Evolutionary conservation across 78 protist genomes (phyloP).

Genomic region (Isochrysis galbana): DNA sequence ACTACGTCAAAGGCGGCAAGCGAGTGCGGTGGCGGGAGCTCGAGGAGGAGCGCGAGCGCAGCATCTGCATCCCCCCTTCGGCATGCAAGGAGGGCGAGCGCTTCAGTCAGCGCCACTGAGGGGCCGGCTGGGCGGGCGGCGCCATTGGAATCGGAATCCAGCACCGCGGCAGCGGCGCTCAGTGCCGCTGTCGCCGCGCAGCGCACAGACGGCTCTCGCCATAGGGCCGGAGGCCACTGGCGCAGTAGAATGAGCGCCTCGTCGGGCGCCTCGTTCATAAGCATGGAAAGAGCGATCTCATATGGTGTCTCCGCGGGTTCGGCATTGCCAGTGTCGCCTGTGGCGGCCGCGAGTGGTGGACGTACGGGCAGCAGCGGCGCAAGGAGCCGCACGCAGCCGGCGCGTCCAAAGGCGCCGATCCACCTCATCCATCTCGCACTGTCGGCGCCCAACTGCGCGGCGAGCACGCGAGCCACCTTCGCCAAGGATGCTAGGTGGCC

Average conservation of each 20-base stretch:
- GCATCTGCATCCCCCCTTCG: too few relatives aligned
- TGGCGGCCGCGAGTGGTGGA: background rate
- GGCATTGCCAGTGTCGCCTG: background rate
- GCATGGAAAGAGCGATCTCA: background rate
- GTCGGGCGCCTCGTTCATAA: background rate
- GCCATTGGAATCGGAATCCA: background rate
- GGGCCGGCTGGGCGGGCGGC: too few relatives aligned
- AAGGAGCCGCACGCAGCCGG: background rate
- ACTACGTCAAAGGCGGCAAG: too few relatives aligned
- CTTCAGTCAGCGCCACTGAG: too few relatives aligned
- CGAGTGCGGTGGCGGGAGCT: too few relatives aligned
- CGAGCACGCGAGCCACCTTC: background rate
- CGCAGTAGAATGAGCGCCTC: background rate
- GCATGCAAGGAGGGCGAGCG: too few relatives aligned
- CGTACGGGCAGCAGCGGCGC: background rate
- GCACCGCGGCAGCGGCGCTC: background rate
- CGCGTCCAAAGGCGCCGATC: background rate
- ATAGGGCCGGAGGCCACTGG: background rate
- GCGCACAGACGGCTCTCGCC: background rate
- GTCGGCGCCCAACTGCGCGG: background rate
- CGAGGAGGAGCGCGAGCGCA: too few relatives aligned
- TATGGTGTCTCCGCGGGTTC: too few relatives aligned
- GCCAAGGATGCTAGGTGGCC: background rate
- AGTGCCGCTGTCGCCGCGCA: background rate
- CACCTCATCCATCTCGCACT: background rate